Conservation (phyloP, 1,284 basidiomycete species). For the Rhodotorula sp. region DNA sequence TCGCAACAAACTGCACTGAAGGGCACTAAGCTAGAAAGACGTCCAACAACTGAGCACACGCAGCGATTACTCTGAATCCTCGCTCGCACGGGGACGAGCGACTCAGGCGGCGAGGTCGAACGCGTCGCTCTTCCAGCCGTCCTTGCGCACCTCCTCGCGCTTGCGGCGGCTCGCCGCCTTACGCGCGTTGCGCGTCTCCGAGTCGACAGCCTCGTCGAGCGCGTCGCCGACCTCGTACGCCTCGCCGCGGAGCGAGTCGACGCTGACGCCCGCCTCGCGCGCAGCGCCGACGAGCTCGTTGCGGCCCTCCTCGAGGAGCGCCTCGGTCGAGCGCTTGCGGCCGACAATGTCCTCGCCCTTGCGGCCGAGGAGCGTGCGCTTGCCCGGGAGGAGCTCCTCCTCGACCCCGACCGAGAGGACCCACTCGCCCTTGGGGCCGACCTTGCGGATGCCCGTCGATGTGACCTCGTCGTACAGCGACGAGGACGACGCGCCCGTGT, state of each 20-base stretch:
- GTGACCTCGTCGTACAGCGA: conserved; percentile 43
- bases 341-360: conserved; percentile 32
- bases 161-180: conserved; percentile 49
- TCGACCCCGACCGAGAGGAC: conserved; percentile 56
- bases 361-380: conserved; percentile 32
- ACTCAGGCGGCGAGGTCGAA: conserved; percentile 47
- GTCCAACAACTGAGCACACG: too few relatives aligned
- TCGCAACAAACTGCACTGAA: too few relatives aligned
- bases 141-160: conserved; percentile 50
- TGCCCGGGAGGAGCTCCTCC: conserved; percentile 54
- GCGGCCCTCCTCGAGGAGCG: conserved; percentile 36
- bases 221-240: conserved; percentile 50
- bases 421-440: conserved; percentile 54
- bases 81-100: neutral
- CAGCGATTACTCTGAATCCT: neutral
- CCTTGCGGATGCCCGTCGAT: conserved; percentile 52
- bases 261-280: conserved; percentile 14
- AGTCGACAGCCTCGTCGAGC: conserved; percentile 50
- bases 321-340: conserved; percentile 28
- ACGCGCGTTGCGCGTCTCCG: conserved; percentile 45
- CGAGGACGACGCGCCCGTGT: conserved; percentile 43
- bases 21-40: too few relatives aligned
- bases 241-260: conserved; percentile 10
- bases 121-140: conserved; percentile 54
- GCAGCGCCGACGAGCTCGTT: conserved; percentile 21